phyloP scores from a whole-genome alignment of 208 protist genomes.

The Leishmania amazonensis region DNA sequence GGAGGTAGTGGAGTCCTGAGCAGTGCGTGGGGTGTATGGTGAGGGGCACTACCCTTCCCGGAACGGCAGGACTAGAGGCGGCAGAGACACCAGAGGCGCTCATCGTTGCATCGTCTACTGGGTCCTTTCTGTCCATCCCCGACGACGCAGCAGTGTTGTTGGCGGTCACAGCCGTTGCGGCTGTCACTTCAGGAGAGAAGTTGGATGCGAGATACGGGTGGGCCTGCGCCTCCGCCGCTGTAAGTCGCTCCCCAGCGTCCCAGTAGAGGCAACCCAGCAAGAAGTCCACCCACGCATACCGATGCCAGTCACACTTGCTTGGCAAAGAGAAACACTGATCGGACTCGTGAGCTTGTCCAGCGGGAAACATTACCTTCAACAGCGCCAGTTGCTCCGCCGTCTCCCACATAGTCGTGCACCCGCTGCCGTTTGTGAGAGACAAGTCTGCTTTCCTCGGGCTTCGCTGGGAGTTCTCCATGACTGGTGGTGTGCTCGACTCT shows the following conservation, averaged over 20 bases:
- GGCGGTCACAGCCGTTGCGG: neutral
- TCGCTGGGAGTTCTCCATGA: neutral
- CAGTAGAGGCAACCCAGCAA: slow-evolving; percentile 63
- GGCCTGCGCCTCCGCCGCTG: slow-evolving; percentile 44
- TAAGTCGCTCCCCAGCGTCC: slow-evolving; percentile 61
- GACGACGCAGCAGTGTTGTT: neutral
- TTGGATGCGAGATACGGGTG: slow-evolving; percentile 52
- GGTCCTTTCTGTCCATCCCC: neutral
- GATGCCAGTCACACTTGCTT: neutral
- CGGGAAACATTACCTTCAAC: slow-evolving; percentile 19
- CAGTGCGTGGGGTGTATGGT: slow-evolving; percentile 9
- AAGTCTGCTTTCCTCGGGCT: neutral
- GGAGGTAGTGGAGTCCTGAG: slow-evolving; percentile 46
- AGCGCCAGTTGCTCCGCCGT: slow-evolving; percentile 29
- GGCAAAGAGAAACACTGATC: slow-evolving; percentile 19
- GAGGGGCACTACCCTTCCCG: neutral
- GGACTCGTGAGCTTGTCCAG: neutral
- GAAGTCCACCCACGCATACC: slow-evolving; percentile 43
- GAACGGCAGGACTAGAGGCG: neutral
- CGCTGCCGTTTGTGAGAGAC: neutral
- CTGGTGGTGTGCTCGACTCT: slow-evolving; percentile 3
- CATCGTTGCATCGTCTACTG: neutral
- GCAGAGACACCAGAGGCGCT: neutral
- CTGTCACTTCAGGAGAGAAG: slow-evolving; percentile 1
- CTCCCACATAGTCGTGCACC: slow-evolving; percentile 22